Percentiles rank a stretch among this genome's conserved stretches.
These are phyloP conservation scores for Pseudogymnoascus sp. DNA, from an alignment of 2,329 filamentous ascomycete species.

Conservation along the genomic window DNA sequence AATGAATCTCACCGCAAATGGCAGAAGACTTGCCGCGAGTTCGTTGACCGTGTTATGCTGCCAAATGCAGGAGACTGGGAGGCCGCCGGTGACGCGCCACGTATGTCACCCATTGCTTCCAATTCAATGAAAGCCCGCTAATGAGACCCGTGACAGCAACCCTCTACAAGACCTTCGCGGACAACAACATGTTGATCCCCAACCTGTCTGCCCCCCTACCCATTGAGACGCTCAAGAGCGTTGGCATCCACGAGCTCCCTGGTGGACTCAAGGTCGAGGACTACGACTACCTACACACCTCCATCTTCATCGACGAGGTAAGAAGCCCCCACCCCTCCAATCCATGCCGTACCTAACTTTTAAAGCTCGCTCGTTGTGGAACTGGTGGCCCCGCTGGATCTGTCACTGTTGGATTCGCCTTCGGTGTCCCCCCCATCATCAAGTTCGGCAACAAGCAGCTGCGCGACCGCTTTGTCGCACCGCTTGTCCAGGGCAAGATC, in stretches of 20 bases:
- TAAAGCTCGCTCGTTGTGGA: constrained; percentile 55
- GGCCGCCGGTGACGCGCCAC: constrained; percentile 37
- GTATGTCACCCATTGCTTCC: not conserved
- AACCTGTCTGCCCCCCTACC: constrained; percentile 62
- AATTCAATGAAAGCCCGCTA: not conserved
- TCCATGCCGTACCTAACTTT: constrained; percentile 10
- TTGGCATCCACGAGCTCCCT: constrained; percentile 59
- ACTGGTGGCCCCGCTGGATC: constrained; percentile 55
- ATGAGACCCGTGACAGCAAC: constrained; percentile 49
- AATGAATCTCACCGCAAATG: constrained; percentile 56
- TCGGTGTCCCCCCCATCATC: constrained; percentile 63
- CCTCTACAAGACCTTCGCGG: constrained; percentile 57
- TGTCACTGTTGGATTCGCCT: constrained; percentile 63
- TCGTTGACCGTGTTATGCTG: constrained; percentile 55
- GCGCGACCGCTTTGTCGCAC: constrained; percentile 60
- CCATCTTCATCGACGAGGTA: constrained; percentile 63
- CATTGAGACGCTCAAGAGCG: constrained; percentile 55
- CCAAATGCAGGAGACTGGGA: constrained; percentile 64
- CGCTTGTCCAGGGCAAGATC: constrained; percentile 58
- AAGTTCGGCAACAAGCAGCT: constrained; percentile 58
- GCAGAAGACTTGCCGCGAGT: constrained; percentile 60
- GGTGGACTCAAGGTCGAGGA: constrained; percentile 63
- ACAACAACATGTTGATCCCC: constrained; percentile 62
- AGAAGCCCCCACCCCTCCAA: not conserved
- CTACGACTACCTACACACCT: constrained; percentile 63